Evolutionary conservation across 2,329 filamentous ascomycete genomes (phyloP).

Genomic region (Aspergillus tubingensis): DNA sequence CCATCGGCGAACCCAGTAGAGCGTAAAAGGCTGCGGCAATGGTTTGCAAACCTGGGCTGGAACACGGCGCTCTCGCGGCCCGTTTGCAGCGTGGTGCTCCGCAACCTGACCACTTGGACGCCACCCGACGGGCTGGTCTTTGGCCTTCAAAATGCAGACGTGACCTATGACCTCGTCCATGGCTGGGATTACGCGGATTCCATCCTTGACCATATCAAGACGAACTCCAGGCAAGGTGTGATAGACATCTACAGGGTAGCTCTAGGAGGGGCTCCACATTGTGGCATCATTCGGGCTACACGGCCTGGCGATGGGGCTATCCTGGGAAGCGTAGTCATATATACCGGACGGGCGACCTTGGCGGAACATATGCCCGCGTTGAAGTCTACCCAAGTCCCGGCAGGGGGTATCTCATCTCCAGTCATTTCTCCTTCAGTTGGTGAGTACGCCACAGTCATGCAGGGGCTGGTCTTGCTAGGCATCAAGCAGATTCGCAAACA

Average conservation of each 20-base stretch:
- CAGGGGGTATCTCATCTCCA: constrained; percentile 78
- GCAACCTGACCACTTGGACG: constrained; percentile 70
- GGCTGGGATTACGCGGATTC: constrained; percentile 73
- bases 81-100: constrained; percentile 72
- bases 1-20: constrained; percentile 66
- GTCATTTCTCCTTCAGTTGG: constrained; percentile 69
- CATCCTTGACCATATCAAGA: constrained; percentile 73
- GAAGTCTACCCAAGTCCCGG: constrained; percentile 56
- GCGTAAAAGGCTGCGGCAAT: constrained; percentile 65
- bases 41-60: constrained; percentile 92
- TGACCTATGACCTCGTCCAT: constrained; percentile 81
- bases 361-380: constrained; percentile 70
- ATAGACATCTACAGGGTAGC: constrained; percentile 78
- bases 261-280: constrained; percentile 68
- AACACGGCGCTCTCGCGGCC: constrained; percentile 66
- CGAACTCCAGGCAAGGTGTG: constrained; percentile 73
- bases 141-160: constrained; percentile 69
- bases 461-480: constrained; percentile 77
- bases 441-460: constrained; percentile 70
- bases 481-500: constrained; percentile 80
- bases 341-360: constrained; percentile 68
- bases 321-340: constrained; percentile 77
- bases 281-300: constrained; percentile 82
- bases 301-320: constrained; percentile 66
- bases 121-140: constrained; percentile 76